Base-by-base conservation (phyloP, 257 asterid species). In the Solanum raphanifolium region DNA sequence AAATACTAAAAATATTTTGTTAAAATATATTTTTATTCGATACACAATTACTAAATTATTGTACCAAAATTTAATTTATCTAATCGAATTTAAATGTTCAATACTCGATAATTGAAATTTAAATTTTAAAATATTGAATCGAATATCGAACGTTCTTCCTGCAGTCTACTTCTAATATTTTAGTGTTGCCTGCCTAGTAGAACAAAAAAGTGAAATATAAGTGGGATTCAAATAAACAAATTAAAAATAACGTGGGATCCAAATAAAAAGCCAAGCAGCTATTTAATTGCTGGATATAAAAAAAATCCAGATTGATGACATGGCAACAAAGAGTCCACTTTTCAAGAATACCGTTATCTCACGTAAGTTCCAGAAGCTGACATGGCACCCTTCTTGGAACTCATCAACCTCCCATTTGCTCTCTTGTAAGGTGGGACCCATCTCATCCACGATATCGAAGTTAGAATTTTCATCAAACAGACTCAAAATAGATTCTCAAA, bases 291-390 rank as follows among this genome's bases (percentile, higher is more conserved):
- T 81, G 41, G 85, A 81, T 71, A 58, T 58, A 58, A 58, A 15
- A 32, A 32, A 16, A 32, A 12, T 39, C 43, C 16, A 1, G 25
- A n/a, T 55, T 58, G 87, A 41, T 78, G 86, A 87, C 39, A 74
- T 91, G 93, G 90, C 92, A 87, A 11, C 5, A 79, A 7, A 13
- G 25, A 7, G 68, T 68, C 84, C 93, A 74, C 65, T 4, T 36
- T 74, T 89, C 90, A 89, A 93, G 86, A 71, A 93, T 74, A 88
- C 92, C 88, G 93, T 90, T 92, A 71, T 87, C 89, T 81, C 55
- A 58, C 88, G 83, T 88, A 91, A 89, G 76, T 39, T 60, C 60
- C 88, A 87, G 83, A 68, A 86, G 84, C 88, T 89, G 92, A 93
- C 89, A 83, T 87, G 92, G 93, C 92, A 89, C 86, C 66, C 91